Evolutionary conservation across 306 rosid species (phyloP).

Genomic region (Acacia melanoxylon): DNA sequence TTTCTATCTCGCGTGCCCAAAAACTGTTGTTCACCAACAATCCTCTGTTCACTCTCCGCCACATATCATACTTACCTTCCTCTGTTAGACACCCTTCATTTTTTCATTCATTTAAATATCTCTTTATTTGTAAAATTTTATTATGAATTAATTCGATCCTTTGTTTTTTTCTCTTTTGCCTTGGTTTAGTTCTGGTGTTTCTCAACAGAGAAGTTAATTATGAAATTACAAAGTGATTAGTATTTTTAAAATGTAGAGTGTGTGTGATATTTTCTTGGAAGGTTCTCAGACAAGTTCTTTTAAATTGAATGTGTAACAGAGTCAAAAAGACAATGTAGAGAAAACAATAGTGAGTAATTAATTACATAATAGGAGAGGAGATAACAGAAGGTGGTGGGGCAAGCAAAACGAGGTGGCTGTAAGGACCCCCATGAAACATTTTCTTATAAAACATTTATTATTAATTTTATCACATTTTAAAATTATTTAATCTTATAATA

Average conservation of each 20-base stretch:
- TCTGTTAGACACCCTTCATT: too few relatives aligned
- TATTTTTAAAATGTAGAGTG: too few relatives aligned
- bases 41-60: not conserved
- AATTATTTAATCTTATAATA: not conserved
- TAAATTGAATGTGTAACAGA: not conserved
- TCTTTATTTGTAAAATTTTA: too few relatives aligned
- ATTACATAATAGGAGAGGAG: conserved; percentile 5
- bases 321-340: not conserved
- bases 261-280: too few relatives aligned
- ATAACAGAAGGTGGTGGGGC: not conserved
- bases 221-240: too few relatives aligned
- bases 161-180: too few relatives aligned
- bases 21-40: not conserved
- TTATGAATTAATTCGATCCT: too few relatives aligned
- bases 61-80: not conserved
- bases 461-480: not conserved
- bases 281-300: too few relatives aligned
- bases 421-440: not conserved
- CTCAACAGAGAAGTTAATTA: too few relatives aligned
- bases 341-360: not conserved
- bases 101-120: too few relatives aligned
- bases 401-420: not conserved
- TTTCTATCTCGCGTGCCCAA: too few relatives aligned
- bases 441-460: not conserved
- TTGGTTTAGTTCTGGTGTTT: too few relatives aligned